phyloP scores from a whole-genome alignment of 2,329 filamentous ascomycete species.

The Arthrobotrys megalospora region DNA sequence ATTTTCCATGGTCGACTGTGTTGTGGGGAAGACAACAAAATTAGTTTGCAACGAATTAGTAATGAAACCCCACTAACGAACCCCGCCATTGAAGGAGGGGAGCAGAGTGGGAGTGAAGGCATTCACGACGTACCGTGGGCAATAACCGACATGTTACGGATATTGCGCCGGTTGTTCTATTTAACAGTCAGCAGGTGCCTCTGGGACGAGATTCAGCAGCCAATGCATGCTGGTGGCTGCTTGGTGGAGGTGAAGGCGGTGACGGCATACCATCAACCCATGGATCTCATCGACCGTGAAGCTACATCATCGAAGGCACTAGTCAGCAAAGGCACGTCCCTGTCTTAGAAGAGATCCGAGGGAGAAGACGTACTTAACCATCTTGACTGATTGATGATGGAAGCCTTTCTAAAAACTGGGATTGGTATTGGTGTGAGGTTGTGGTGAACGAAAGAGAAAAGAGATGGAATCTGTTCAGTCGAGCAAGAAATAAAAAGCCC shows the following conservation, averaged over 20 bases:
- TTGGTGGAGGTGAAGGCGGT: neutral
- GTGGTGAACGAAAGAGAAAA: conserved; percentile 62
- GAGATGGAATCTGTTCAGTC: conserved; percentile 26
- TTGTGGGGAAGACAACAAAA: conserved; percentile 38
- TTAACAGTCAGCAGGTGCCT: conserved; percentile 16
- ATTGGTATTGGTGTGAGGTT: conserved; percentile 37
- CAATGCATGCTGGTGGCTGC: conserved; percentile 32
- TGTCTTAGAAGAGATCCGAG: neutral
- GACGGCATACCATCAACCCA: conserved; percentile 74
- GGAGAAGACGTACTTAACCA: conserved; percentile 92
- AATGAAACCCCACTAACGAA: conserved; percentile 43
- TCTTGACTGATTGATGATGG: conserved; percentile 84
- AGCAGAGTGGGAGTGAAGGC: conserved; percentile 11
- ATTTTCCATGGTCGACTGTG: conserved; percentile 98
- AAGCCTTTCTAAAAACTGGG: conserved; percentile 60
- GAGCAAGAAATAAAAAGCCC: conserved; percentile 48
- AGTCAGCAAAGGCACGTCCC: conserved; percentile 29
- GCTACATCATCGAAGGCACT: conserved; percentile 71
- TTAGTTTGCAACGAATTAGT: conserved; percentile 34
- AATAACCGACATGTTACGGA: conserved; percentile 98
- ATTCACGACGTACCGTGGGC: conserved; percentile 80
- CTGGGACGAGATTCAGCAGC: conserved; percentile 10
- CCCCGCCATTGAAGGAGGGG: conserved; percentile 44
- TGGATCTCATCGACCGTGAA: conserved; percentile 98
- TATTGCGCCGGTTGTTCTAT: conserved; percentile 73